Evolutionary conservation across 2,329 filamentous ascomycete genomes (phyloP), one percentile per base, ranked within the genome.

Genomic region (Lachnellula willkommii): DNA sequence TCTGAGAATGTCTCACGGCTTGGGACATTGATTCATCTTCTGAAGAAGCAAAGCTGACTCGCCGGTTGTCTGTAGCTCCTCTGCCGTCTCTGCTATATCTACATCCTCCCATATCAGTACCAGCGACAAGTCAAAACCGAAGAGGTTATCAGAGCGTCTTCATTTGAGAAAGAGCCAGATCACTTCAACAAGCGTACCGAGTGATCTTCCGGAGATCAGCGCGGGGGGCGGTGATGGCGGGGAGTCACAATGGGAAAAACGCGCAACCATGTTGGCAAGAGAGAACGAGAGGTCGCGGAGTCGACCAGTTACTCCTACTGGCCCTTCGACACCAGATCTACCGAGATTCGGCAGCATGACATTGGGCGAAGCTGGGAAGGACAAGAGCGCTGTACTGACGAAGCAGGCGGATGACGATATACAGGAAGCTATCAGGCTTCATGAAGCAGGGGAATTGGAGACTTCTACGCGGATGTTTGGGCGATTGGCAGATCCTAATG

Each of bases 341-440:
- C 52, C 50, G 32, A 56, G 54, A 4, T 63, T 65, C 17, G 53
- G 52, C 11, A 54, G 57, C 35, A 50, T 65, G 63, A 57, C 57
- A 48, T 55, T 66, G 47, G 56, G 64, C 53, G 62, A 57, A 40
- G 50, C 65, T 61, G 46, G 47, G 45, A 50, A 43, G 47, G 47
- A 58, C 39, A 57, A 59, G 52, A 55, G 60, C n/a, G 52, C 61
- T 47, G 75, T 81, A 37, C 79, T 76, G 52, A 77, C 76, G 48
- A 76, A 80, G 68, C 73, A 73, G 56, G 79, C 80, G 53, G 83
- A 87, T 69, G 79, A 81, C 56, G 85, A 89, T 71, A 96, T 99
- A 56, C 93, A 96, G 73, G 87, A 95, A 73, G 94, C 94, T n/a
- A 99, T 99, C 69, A 82, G 88, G 59, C 78, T 97, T 61, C 94